A percentile compares a stretch with the other conserved stretches of the same genome.
phyloP scores from a whole-genome alignment of 1,139 yeast species.

The Pneumocystis murina region DNA sequence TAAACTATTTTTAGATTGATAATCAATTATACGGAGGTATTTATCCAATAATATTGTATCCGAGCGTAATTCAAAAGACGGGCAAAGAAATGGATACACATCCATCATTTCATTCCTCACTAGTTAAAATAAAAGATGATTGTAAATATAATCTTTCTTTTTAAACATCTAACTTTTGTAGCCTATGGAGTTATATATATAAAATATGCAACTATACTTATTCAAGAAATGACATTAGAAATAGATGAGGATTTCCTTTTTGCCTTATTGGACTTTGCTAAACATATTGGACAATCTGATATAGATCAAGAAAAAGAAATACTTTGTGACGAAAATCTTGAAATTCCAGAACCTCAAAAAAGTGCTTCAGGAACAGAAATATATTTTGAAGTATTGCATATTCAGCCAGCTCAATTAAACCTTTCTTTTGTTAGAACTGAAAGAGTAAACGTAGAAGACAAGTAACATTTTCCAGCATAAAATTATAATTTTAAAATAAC shows the following conservation, averaged over 20 bases:
- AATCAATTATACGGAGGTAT: slow-evolving; percentile 81
- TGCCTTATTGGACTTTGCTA: slow-evolving; percentile 63
- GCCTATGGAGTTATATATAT: slow-evolving; percentile 79
- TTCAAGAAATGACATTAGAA: slow-evolving; percentile 85
- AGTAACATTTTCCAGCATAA: slow-evolving; percentile 13
- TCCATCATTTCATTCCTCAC: slow-evolving; percentile 76
- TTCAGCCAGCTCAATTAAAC: slow-evolving; percentile 82
- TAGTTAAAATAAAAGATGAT: slow-evolving; percentile 73
- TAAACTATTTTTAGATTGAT: slow-evolving; percentile 33
- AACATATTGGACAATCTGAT: slow-evolving; percentile 37
- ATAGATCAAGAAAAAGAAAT: slow-evolving; percentile 19
- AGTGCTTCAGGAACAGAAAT: slow-evolving; percentile 53
- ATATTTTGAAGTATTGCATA: slow-evolving; percentile 80
- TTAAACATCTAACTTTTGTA: background rate
- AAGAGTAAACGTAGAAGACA: slow-evolving; percentile 46
- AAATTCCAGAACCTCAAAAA: slow-evolving; percentile 56
- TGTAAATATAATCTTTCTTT: background rate
- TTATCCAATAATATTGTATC: slow-evolving; percentile 81
- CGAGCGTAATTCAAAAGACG: slow-evolving; percentile 77
- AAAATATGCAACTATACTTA: slow-evolving; percentile 74
- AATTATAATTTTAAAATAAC: background rate
- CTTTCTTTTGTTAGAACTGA: slow-evolving; percentile 88
- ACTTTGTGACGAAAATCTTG: slow-evolving; percentile 47
- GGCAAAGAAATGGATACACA: slow-evolving; percentile 74
- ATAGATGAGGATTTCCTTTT: slow-evolving; percentile 86